phyloP scores from a whole-genome alignment of 2,329 filamentous ascomycete species.

The Aspergillus costaricaensis region DNA sequence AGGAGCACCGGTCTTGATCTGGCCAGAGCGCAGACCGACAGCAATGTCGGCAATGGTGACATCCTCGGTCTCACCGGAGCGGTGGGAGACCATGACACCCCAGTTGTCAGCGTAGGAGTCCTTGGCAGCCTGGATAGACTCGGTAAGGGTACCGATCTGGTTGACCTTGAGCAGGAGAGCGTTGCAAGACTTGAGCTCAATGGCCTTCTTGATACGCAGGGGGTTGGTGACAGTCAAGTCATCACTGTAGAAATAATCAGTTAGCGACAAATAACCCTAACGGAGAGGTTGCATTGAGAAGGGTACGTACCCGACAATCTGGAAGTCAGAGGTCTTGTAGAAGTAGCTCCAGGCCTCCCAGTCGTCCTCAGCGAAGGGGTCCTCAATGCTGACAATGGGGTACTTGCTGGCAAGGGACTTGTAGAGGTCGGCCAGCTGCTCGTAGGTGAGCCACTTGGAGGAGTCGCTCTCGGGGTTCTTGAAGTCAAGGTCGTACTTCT shows the following conservation, averaged over 20 bases:
- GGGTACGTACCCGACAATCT: conserved; percentile 75
- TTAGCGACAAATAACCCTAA: neutral
- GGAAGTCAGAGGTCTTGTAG: conserved; percentile 98
- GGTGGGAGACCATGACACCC: conserved; percentile 99
- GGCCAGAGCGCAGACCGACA: conserved; percentile 91
- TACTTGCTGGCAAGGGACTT: conserved; percentile 87
- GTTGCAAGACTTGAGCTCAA: conserved; percentile 98
- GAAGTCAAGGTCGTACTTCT: conserved; percentile 99
- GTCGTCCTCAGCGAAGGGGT: conserved; percentile 99
- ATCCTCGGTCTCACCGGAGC: conserved; percentile 98
- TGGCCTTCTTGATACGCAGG: conserved; percentile 98
- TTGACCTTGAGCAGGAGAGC: conserved; percentile 99
- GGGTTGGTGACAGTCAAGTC: conserved; percentile 99
- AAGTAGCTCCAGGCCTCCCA: conserved; percentile 99
- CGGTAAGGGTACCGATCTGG: conserved; percentile 98
- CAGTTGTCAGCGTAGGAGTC: conserved; percentile 93
- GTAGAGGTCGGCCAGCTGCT: conserved; percentile 93
- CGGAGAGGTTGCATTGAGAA: too few relatives aligned
- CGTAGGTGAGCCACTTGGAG: conserved; percentile 97
- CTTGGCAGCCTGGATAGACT: conserved; percentile 99
- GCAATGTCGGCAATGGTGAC: conserved; percentile 98
- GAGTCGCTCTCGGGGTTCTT: conserved; percentile 98
- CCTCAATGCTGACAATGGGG: conserved; percentile 97
- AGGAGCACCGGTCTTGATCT: conserved; percentile 99
- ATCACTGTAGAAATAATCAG: conserved; percentile 57